Evolutionary conservation across 208 protist species (phyloP), one percentile per base, ranked within the genome.

Genomic region (Leishmania braziliensis): DNA sequence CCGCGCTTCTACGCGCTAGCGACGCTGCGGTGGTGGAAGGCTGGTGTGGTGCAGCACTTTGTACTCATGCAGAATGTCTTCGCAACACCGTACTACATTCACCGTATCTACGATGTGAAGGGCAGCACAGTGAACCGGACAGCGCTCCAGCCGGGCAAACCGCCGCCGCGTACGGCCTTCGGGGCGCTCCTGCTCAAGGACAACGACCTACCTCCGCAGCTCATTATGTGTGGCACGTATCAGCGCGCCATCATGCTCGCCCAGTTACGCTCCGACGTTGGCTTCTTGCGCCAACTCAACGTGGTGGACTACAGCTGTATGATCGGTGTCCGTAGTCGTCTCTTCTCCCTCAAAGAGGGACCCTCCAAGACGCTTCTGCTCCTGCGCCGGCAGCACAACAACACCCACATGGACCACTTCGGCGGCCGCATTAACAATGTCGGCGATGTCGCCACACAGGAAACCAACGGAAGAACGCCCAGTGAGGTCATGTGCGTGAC

Each of bases 21-120:
- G 43, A 92, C 93, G 51, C 86, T 98, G 26, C 82, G 93, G 75
- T 93, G 89, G 78, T 84, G 88, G 69, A 89, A 89, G 68, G 66
- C 80, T 12, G 86, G 88, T 5, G 82, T 84, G 58, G 87, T 81
- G 65, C 86, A 91, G 75, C 88, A 88, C 66, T 98, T 97, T 81
- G 90, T 98, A n/a, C 83, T 98, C 14, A 99, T 98, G 95, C 93
- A 96, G 70, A 99, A 98, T 89, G 92, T 99, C 16, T 98, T 98
- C 75, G 82, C 84, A 33, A 97, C 96, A 14, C 81, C 81, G 10
- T 90, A 95, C 81, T 97, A 95, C 87, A 98, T 99, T 65, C 88
- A 98, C 81, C 89, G 92, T 48, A 93, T 95, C 71, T 98, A 97
- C 80, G 96, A 98, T 87, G 84, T 98, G 14, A 99, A 98, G 86